Conservation (phyloP, 2,329 filamentous ascomycete species). For the Fulvia fulva region DNA sequence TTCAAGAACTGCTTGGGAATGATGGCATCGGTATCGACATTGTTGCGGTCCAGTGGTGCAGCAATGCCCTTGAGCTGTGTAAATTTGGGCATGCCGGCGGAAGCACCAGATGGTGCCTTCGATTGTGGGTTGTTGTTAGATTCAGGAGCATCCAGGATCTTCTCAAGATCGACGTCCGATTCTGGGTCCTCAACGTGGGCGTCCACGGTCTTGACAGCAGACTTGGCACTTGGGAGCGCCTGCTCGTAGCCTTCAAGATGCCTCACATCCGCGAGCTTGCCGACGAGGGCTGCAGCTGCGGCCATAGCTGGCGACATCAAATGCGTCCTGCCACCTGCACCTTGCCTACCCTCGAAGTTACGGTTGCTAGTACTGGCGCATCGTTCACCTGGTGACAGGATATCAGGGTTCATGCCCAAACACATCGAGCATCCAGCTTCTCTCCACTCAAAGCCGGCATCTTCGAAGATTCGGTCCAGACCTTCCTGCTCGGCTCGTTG, state of each 20-base stretch:
- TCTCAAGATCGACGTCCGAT: constrained; percentile 61
- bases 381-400: constrained; percentile 84
- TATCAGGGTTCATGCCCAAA: constrained; percentile 98
- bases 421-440: constrained; percentile 99
- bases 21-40: constrained; percentile 98
- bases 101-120: constrained; percentile 44
- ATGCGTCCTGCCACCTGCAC: constrained; percentile 85
- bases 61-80: constrained; percentile 78
- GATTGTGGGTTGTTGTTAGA: constrained; percentile 56
- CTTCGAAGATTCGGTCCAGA: constrained; percentile 84
- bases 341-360: constrained; percentile 96
- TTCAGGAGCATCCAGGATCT: constrained; percentile 61
- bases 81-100: constrained; percentile 77
- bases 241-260: constrained; percentile 61
- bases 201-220: constrained; percentile 55
- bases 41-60: constrained; percentile 79
- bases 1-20: constrained; percentile 99
- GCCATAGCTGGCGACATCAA: constrained; percentile 98
- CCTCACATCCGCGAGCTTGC: constrained; percentile 87
- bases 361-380: constrained; percentile 95
- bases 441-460: constrained; percentile 95
- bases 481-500: constrained; percentile 86
- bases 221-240: constrained; percentile 36
- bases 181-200: constrained; percentile 54
- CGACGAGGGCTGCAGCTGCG: constrained; percentile 81